Conservation (phyloP, 192 early-diverging fungal genomes). For the Coemansia sp. region DNA sequence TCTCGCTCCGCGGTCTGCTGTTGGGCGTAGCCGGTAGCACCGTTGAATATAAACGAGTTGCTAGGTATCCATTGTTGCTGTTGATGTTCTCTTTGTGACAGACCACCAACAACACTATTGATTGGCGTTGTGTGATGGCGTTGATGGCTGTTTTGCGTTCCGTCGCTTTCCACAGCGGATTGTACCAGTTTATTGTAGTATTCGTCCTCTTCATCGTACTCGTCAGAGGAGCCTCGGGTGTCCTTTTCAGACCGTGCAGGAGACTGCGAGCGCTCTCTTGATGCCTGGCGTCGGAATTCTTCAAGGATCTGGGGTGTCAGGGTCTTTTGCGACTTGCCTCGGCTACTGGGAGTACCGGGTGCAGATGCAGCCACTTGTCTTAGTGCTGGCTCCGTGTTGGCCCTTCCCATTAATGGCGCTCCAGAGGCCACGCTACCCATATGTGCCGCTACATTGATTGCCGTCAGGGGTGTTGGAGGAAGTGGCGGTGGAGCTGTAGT, state of each 20-base stretch:
- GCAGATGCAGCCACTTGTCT: background rate
- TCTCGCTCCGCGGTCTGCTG: too few relatives aligned
- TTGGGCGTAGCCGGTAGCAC: too few relatives aligned
- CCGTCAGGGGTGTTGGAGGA: too few relatives aligned
- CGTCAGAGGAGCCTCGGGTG: background rate
- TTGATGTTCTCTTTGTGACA: background rate
- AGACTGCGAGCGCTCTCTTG: slow-evolving; percentile 7
- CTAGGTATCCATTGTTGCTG: background rate
- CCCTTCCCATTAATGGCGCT: slow-evolving; percentile 8
- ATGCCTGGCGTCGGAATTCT: slow-evolving; percentile 22
- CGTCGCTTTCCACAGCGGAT: background rate
- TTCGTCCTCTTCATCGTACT: slow-evolving; percentile 20
- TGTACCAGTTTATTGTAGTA: slow-evolving; percentile 27
- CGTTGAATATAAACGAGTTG: slow-evolving; percentile 13
- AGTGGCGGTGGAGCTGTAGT: too few relatives aligned
- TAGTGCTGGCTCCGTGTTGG: slow-evolving; percentile 42
- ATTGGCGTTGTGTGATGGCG: too few relatives aligned
- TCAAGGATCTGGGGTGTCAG: slow-evolving; percentile 48
- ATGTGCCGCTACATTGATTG: background rate
- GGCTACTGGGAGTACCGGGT: slow-evolving; percentile 26
- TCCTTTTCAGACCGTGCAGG: background rate
- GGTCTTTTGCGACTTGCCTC: slow-evolving; percentile 37
- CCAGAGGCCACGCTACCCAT: background rate
- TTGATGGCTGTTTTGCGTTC: too few relatives aligned
- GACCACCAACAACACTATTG: too few relatives aligned